Base-by-base conservation (phyloP, 805 yeast species). In the Metschnikowia proteae region DNA sequence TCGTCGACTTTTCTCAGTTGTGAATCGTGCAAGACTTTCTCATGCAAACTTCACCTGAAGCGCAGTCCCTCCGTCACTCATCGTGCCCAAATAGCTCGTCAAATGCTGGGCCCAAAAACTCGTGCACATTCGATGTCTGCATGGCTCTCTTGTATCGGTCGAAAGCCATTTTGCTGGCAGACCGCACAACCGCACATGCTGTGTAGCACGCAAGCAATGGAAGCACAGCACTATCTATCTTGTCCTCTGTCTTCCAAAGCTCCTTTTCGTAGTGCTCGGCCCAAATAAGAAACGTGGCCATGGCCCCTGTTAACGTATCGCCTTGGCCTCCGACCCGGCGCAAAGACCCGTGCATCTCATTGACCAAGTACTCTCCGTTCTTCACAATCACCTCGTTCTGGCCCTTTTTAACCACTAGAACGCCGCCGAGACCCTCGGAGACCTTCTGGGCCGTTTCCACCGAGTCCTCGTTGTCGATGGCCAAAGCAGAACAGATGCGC, bases 281-380 rank as follows among this genome's bases (percentile, higher is more conserved):
- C 96, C 96, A 92, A 4, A 88, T 87, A 31, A 87, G 60, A 59
- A 92, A 73, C 0, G 96, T 84, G 1, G 91, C 90, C n/a, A 90
- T 67, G 25, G 88, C 72, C 0, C 99, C 99, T 0, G 92, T 80
- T 35, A 94, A 65, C 0, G 97, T 86, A 59, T 94, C 99, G 26
- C 99, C 99, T 68, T 94, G 98, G 0, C 99, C 99, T 9, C 97
- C 97, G 6, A 88, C 95, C 46, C 99, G 75, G 60, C 88, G 85
- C 43, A 70, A 66, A 5, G 94, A 84, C 1, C 98, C 97, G 11
- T 63, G 58, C 30, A 71, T 60, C 32, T 73, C 74, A 52, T 75
- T 78, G 3, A 67, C 57, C 5, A 87, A 53, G 4, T 64, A 60
- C 27, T 48, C 46, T 3, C 67, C 71, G 2, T 79, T 80, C 44